A percentile compares a stretch with the other conserved stretches of the same genome.
phyloP scores from a whole-genome alignment of 73 alveolate genomes.

The Blepharisma stoltei region DNA sequence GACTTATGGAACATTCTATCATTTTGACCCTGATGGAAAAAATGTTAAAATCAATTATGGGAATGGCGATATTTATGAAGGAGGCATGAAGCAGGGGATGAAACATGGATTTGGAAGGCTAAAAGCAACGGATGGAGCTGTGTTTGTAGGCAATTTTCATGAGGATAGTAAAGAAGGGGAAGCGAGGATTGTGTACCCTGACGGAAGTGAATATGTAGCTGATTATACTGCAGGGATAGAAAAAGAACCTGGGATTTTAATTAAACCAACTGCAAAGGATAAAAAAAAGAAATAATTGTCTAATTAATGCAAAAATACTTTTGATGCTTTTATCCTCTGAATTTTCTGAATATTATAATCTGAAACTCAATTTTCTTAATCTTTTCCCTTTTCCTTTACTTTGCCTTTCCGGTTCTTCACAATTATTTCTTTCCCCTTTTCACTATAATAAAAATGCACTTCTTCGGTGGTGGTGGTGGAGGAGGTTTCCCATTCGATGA shows the following conservation, averaged over 20 bases:
- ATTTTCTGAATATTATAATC: slow-evolving; percentile 20
- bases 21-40: slow-evolving; percentile 19
- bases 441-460: slow-evolving; percentile 25
- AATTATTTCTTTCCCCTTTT: neutral
- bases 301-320: too few species aligned
- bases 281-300: too few species aligned
- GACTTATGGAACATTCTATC: neutral
- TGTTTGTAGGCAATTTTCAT: neutral
- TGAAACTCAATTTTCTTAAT: neutral
- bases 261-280: too few species aligned
- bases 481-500: slow-evolving; percentile 48
- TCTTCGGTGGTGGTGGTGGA: slow-evolving; percentile 47
- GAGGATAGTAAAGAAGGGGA: neutral
- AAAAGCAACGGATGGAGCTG: neutral
- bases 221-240: slow-evolving; percentile 14
- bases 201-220: neutral
- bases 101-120: neutral
- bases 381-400: too few species aligned
- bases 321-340: neutral
- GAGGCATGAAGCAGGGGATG: slow-evolving; percentile 10
- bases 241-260: slow-evolving; percentile 33
- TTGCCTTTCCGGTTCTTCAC: too few species aligned
- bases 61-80: slow-evolving; percentile 7
- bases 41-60: neutral
- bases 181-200: neutral